Base-by-base conservation (phyloP, 164 flowering plant species). In the Stephania yunnanensis region DNA sequence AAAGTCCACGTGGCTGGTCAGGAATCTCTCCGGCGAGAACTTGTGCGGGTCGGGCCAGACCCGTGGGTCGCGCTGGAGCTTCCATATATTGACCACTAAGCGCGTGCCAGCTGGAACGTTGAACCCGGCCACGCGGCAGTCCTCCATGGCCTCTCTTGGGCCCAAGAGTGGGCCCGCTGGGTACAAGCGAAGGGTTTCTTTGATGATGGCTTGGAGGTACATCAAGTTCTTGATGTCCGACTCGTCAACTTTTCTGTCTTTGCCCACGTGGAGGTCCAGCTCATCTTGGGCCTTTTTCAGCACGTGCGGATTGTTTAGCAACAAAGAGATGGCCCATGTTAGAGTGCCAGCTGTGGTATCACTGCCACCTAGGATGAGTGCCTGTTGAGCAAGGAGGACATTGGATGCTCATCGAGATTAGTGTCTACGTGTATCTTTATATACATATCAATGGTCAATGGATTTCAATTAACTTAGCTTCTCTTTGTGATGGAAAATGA, bases 21-120 rank as follows among this genome's bases (percentile, higher is more conserved):
- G 79, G 69, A 77, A 77, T 31, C 79, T 72, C 42, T 72, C 79
- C 4, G 75, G 79, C 12, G 2, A 10, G 66, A 75, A 75, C 36
- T 75, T 52, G 30, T 17, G 13, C 15, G 77, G 73, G 10, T 75
- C 65, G 4, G 77, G 6, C 77, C 77, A 75, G 6, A 75, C 44
- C 1, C 45, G 53, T 44, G 77, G 77, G 42, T 75, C 77, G 13
- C 69, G 77, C 44, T 75, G 77, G 0, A 75, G 13, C 52, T 75
- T 75, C 77, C 77, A 75, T 30, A 67, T 22, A 7, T 77, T 77
- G 3, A 77, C 71, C 15, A 77, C 9, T 42, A 77, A 6, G 5
- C 70, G 75, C 5, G 79, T 77, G 42, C 75, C 75, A 10, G 74
- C 64, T 8, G 22, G 50, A 6, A 71, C 79, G 3, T 69, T 13